These are phyloP conservation scores for Colletotrichum sp. DNA, from an alignment of 2,329 filamentous ascomycete species.

Conservation along the genomic window DNA sequence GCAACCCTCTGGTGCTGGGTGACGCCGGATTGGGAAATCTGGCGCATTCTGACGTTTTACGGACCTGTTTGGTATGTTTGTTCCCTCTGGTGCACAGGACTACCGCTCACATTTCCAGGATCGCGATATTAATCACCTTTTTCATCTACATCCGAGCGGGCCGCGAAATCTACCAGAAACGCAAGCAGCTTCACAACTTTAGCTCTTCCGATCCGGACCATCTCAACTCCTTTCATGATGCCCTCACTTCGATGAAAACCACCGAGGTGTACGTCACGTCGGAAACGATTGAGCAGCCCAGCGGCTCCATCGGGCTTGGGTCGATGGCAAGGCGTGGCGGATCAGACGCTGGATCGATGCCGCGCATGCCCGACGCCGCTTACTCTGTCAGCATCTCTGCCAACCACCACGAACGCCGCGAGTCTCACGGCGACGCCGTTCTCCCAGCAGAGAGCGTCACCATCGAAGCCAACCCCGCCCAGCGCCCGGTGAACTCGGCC, in stretches of 20 bases:
- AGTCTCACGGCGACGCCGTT: slow-evolving; percentile 28
- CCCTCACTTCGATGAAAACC: slow-evolving; percentile 56
- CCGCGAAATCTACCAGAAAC: slow-evolving; percentile 69
- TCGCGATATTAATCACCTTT: slow-evolving; percentile 65
- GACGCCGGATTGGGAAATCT: slow-evolving; percentile 66
- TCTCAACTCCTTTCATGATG: slow-evolving; percentile 43
- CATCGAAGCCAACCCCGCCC: slow-evolving; percentile 13
- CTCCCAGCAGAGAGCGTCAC: slow-evolving; percentile 31
- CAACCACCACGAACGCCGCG: slow-evolving; percentile 26
- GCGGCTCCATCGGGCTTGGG: slow-evolving; percentile 34
- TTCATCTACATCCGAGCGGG: slow-evolving; percentile 72
- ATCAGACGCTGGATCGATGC: slow-evolving; percentile 11
- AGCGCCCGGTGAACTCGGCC: slow-evolving; percentile 30
- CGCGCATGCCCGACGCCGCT: slow-evolving; percentile 20
- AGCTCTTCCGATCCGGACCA: slow-evolving; percentile 50
- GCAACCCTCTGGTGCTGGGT: slow-evolving; percentile 87
- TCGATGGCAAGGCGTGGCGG: slow-evolving; percentile 31
- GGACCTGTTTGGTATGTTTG: slow-evolving; percentile 68
- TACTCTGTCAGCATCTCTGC: slow-evolving; percentile 53
- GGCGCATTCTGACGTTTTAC: slow-evolving; percentile 79
- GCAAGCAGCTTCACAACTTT: slow-evolving; percentile 64
- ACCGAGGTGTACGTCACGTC: slow-evolving; percentile 70
- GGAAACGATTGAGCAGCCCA: slow-evolving; percentile 42
- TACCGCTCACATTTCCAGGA: slow-evolving; percentile 44
- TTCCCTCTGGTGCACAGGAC: background rate